These are phyloP conservation scores for Fusarium agapanthi DNA, from an alignment of 2,329 filamentous ascomycete genomes.

Conservation along the genomic window DNA sequence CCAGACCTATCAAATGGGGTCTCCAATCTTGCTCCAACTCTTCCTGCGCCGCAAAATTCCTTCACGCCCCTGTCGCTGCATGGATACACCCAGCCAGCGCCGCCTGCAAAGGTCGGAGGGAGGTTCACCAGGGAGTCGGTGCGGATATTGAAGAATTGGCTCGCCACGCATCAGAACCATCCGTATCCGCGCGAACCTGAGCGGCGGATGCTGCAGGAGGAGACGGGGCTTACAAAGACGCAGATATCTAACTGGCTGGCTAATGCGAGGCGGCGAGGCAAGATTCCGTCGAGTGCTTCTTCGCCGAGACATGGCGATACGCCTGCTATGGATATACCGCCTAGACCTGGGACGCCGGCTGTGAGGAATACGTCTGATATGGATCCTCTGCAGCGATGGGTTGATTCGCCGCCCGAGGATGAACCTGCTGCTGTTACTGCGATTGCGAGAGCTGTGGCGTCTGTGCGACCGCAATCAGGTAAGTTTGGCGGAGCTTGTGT, in stretches of 20 bases:
- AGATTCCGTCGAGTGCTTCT: slow-evolving; percentile 55
- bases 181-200: slow-evolving; percentile 87
- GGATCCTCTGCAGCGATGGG: slow-evolving; percentile 45
- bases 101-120: slow-evolving; percentile 33
- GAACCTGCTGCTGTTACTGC: slow-evolving; percentile 44
- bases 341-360: slow-evolving; percentile 50
- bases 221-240: slow-evolving; percentile 78
- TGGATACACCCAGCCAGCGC: background rate
- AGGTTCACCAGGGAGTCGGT: slow-evolving; percentile 75
- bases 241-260: slow-evolving; percentile 91
- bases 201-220: slow-evolving; percentile 75
- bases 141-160: slow-evolving; percentile 81
- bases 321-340: slow-evolving; percentile 65
- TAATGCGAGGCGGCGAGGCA: slow-evolving; percentile 82
- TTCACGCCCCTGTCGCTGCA: background rate
- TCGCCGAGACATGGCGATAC: slow-evolving; percentile 18
- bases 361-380: slow-evolving; percentile 32
- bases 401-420: slow-evolving; percentile 46
- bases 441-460: slow-evolving; percentile 43
- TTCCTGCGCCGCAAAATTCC: background rate
- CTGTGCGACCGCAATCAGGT: slow-evolving; percentile 27
- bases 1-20: background rate
- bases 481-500: fast-evolving
- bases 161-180: slow-evolving; percentile 76
- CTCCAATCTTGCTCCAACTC: background rate